Base-by-base conservation (phyloP, 164 flowering plant species). In the Vitis vinifera region DNA sequence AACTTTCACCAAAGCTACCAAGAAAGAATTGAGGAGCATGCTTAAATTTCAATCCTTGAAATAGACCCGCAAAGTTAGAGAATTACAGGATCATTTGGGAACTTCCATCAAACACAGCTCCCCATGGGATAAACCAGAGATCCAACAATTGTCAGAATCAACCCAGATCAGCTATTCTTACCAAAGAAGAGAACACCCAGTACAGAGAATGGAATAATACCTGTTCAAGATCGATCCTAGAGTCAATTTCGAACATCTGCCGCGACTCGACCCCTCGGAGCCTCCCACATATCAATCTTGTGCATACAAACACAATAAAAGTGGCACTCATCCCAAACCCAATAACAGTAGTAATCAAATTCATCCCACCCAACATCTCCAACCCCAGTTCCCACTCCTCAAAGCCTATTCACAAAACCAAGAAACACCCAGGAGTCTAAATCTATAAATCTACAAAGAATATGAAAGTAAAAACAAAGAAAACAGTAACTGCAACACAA, bases 251-350 rank as follows among this genome's bases (percentile, higher is more conserved):
- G 12, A 80, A 83, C 76, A 76, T 79, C 3, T 76, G 84, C 55
- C 83, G 59, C 0, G 90, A 78, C 48, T 81, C 86, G 0, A 60
- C 70, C 9, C 79, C 44, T 11, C 89, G 82, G 2, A 86, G 70
- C 77, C 97, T 84, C 65, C 93, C 87, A 71, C 95, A 92, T 55
- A 88, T 84, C 19, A 92, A 78, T 77, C 93, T 84, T 9, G 92
- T 78, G 75, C 95, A 90, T 8, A 92, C 82, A 77, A 90, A 92
- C 66, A 89, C 83, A 63, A 90, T 89, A 72, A 92, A 92, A 59
- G 89, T 83, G 1, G 88, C 89, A 73, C 95, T 88, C 92, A 92
- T 86, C 59, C 85, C 93, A 74, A 92, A 92, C 51, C 95, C 97
- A 65, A 90, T 86, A 63, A 88, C 81, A 7, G 94, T 86, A 47